Evolutionary conservation across 169 alveolate species (phyloP).

Genomic region (Blepharisma undulans): DNA sequence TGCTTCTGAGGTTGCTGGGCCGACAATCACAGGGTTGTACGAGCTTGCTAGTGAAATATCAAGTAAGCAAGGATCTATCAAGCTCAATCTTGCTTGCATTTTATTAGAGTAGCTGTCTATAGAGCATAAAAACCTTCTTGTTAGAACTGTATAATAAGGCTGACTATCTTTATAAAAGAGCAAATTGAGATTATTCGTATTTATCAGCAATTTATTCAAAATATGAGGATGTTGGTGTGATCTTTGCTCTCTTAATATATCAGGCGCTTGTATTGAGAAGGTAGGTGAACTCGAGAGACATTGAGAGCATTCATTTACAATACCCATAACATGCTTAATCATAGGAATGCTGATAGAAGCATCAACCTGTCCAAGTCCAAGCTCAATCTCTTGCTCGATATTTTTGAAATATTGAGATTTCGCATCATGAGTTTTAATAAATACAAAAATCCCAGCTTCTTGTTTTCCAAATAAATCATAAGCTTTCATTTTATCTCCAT

Average conservation of each 20-base stretch:
- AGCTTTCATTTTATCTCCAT: not conserved
- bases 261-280: not conserved
- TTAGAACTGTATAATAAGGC: not conserved
- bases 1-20: not conserved
- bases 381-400: not conserved
- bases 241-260: not conserved
- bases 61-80: not conserved
- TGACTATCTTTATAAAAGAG: not conserved
- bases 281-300: not conserved
- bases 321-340: not conserved
- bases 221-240: not conserved
- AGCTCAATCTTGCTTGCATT: not conserved
- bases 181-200: not conserved
- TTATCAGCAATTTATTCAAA: not conserved
- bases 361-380: not conserved
- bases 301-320: not conserved
- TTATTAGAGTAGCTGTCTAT: not conserved
- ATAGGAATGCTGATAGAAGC: not conserved
- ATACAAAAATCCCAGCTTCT: not conserved
- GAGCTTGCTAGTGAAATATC: not conserved
- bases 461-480: not conserved
- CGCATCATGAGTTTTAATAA: not conserved
- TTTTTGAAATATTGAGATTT: not conserved
- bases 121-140: not conserved
- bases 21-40: not conserved